Evolutionary conservation across 2,329 filamentous ascomycete species (phyloP).

Genomic region (Cordyceps cicadae): DNA sequence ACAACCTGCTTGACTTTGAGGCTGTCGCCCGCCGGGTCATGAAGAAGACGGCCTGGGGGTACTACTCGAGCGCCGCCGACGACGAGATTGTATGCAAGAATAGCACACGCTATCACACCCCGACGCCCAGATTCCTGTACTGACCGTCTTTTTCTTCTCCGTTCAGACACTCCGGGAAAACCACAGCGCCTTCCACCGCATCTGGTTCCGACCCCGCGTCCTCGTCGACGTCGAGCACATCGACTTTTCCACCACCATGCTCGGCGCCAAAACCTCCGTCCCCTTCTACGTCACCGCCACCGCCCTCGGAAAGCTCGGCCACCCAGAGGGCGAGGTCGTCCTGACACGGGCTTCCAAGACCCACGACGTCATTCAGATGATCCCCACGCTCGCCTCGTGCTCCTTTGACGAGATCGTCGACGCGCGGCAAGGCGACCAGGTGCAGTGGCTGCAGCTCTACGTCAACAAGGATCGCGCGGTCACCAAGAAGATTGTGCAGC

Average conservation of each 20-base stretch:
- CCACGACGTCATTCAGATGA: conserved; percentile 96
- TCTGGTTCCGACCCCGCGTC: conserved; percentile 87
- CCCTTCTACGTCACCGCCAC: conserved; percentile 97
- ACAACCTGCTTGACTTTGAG: conserved; percentile 94
- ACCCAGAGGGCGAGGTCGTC: conserved; percentile 88
- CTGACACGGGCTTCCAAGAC: conserved; percentile 75
- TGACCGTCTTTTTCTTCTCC: not conserved
- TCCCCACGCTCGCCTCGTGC: conserved; percentile 91
- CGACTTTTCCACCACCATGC: conserved; percentile 86
- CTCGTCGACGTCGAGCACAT: conserved; percentile 84
- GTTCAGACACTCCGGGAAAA: conserved; percentile 84
- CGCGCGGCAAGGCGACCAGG: conserved; percentile 66
- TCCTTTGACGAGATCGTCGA: conserved; percentile 97
- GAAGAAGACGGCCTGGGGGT: conserved; percentile 96
- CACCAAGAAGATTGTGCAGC: conserved; percentile 80
- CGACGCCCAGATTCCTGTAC: not conserved
- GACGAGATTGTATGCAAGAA: conserved; percentile 32
- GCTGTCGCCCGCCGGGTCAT: conserved; percentile 81
- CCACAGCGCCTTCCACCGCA: conserved; percentile 90
- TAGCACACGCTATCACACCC: no score
- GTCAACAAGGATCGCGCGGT: conserved; percentile 93
- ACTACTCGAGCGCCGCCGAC: conserved; percentile 83
- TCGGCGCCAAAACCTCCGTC: conserved; percentile 73
- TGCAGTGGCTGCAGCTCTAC: conserved; percentile 95
- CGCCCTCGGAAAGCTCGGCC: conserved; percentile 86